Conservation (phyloP, 2,329 filamentous ascomycete species). For the Rhynchosporium graminicola region DNA sequence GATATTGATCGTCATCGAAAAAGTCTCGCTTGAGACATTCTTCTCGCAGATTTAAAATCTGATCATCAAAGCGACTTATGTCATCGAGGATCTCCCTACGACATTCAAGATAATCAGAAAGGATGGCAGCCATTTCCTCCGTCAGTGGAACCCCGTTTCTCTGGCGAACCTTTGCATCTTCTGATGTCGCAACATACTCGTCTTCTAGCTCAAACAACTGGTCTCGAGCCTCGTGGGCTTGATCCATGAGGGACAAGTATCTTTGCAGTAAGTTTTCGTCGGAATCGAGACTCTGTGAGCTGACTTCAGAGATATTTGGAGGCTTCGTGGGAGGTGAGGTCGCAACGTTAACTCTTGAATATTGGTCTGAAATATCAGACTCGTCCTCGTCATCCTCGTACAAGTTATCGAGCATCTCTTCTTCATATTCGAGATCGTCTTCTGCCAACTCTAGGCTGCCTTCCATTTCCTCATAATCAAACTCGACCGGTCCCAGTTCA, state of each 20-base stretch:
- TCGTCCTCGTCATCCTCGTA: conserved; percentile 25
- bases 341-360: conserved; percentile 20
- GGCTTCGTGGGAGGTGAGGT: conserved; percentile 27
- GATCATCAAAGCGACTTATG: conserved; percentile 27
- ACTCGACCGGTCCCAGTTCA: conserved; percentile 27
- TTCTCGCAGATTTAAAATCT: conserved; percentile 26
- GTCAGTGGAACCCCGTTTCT: conserved; percentile 24
- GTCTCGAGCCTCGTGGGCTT: conserved; percentile 25
- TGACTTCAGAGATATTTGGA: conserved; percentile 16
- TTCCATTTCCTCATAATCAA: conserved; percentile 27
- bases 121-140: conserved; percentile 22
- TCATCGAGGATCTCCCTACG: conserved; percentile 25
- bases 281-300: conserved; percentile 12
- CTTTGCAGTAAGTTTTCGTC: conserved; percentile 22
- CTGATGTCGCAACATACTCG: conserved; percentile 19
- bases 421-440: conserved; percentile 30
- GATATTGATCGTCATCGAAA: conserved; percentile 28
- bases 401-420: conserved; percentile 23
- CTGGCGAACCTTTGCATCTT: conserved; percentile 25
- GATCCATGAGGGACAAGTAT: conserved; percentile 24
- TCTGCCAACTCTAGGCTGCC: conserved; percentile 27
- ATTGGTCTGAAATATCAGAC: conserved; percentile 5
- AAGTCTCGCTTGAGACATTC: conserved; percentile 28
- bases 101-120: conserved; percentile 26
- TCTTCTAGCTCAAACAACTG: conserved; percentile 28